These are phyloP conservation scores for Trametes sp. DNA, from an alignment of 1,284 basidiomycete genomes.

Conservation along the genomic window DNA sequence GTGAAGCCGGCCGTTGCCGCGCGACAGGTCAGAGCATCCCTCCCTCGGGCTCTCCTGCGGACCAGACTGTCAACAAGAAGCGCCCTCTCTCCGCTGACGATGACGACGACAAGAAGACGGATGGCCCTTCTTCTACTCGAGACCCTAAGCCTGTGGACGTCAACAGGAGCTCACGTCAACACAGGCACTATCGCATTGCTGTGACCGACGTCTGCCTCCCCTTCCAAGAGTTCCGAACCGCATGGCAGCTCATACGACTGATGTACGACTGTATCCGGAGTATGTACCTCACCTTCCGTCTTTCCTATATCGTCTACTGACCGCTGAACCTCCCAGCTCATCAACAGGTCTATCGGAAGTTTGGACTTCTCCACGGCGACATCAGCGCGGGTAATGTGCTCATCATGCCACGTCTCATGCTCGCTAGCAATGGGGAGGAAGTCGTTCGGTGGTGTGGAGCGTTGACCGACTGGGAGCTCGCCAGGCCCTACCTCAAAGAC, in stretches of 20 bases:
- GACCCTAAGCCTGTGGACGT: no score
- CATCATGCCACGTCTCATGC: constrained; percentile 7
- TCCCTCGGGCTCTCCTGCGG: neutral
- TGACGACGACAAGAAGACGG: no score
- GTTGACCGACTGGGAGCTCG: constrained; percentile 24
- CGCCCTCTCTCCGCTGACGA: no score
- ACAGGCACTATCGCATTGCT: constrained; percentile 18
- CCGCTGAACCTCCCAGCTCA: constrained; percentile 1
- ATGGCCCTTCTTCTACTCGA: no score
- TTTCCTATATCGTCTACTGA: no score
- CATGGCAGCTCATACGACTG: constrained; percentile 6
- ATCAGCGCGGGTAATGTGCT: constrained; percentile 24
- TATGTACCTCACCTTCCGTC: neutral
- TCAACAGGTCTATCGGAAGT: neutral
- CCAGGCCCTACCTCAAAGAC: neutral
- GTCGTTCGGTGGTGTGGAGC: constrained; percentile 9
- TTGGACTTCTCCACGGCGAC: constrained; percentile 17
- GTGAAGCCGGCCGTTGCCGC: no score
- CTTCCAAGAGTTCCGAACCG: constrained; percentile 4
- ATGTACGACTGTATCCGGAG: constrained; percentile 8
- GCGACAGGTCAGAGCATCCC: neutral
- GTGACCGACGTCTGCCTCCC: constrained; percentile 17
- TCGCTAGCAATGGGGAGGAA: neutral
- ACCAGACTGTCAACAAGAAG: no score
- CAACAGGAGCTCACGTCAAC: neutral